These are phyloP conservation scores for Agrocybe chaxingu DNA, from an alignment of 768 basidiomycete genomes.

Conservation along the genomic window DNA sequence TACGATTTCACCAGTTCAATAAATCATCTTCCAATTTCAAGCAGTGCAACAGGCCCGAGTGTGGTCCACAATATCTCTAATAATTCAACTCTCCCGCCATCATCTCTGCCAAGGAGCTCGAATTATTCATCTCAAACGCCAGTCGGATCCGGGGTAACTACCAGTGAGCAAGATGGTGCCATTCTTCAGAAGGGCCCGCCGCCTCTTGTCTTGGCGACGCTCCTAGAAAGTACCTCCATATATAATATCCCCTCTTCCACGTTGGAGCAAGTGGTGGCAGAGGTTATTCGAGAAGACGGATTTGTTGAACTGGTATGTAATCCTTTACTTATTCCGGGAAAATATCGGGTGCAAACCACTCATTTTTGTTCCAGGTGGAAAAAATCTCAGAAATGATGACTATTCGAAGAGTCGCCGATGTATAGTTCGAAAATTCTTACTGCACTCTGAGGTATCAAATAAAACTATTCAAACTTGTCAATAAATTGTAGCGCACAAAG, in stretches of 20 bases:
- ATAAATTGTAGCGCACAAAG: background rate
- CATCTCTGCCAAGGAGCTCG: background rate
- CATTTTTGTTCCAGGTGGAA: conserved; percentile 40
- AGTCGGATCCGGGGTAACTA: background rate
- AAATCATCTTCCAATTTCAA: no score
- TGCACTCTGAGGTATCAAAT: background rate
- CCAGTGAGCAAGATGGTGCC: background rate
- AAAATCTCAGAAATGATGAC: conserved; percentile 52
- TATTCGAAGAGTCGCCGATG: conserved; percentile 26
- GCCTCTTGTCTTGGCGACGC: conserved; percentile 30
- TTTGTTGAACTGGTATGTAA: conserved; percentile 68
- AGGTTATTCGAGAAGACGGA: conserved; percentile 71
- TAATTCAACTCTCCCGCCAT: background rate
- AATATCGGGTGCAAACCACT: background rate
- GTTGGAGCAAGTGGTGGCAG: conserved; percentile 56
- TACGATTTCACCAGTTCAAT: background rate
- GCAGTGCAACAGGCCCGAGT: no score
- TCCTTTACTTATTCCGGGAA: background rate
- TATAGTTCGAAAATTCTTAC: conserved; percentile 3
- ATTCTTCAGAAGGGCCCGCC: conserved; percentile 2
- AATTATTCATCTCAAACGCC: background rate
- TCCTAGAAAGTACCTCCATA: conserved; percentile 44
- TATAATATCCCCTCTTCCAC: conserved; percentile 49
- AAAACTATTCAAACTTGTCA: background rate
- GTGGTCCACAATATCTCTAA: no score